These are phyloP conservation scores for Hemileia vastatrix DNA, from an alignment of 1,284 basidiomycete species.

Conservation along the genomic window DNA sequence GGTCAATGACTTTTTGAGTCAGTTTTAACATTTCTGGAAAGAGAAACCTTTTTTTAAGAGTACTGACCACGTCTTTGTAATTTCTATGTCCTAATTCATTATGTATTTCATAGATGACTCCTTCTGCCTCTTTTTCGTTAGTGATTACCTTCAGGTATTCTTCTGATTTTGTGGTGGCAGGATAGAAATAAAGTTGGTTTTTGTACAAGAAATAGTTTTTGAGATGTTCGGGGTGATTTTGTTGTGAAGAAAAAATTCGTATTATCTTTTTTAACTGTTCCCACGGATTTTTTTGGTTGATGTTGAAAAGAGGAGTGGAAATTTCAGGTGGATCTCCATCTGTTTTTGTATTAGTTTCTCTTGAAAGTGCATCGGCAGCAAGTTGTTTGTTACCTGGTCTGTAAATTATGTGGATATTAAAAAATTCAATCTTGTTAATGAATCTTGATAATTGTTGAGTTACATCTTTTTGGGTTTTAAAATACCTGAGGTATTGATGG, in stretches of 20 bases:
- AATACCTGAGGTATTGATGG: slow-evolving; percentile 5
- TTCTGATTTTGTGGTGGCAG: too few relatives aligned
- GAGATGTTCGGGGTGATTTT: too few relatives aligned
- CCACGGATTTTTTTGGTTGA: neutral
- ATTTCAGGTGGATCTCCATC: slow-evolving; percentile 1
- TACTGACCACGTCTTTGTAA: neutral
- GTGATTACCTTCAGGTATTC: too few relatives aligned
- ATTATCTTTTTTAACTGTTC: too few relatives aligned
- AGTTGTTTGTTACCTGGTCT: slow-evolving; percentile 4
- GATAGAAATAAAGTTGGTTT: too few relatives aligned
- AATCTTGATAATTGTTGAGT: neutral
- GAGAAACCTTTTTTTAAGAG: neutral
- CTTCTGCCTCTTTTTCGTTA: too few relatives aligned
- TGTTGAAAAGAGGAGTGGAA: neutral
- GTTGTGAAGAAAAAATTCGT: too few relatives aligned
- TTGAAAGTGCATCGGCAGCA: slow-evolving; percentile 1
- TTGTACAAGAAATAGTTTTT: too few relatives aligned
- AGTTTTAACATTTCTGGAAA: neutral
- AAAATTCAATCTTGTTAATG: slow-evolving; percentile 4
- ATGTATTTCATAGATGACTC: too few relatives aligned
- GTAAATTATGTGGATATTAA: neutral
- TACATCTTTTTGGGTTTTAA: slow-evolving; percentile 5
- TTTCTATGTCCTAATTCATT: neutral
- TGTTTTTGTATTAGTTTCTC: neutral
- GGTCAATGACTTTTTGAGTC: neutral